Evolutionary conservation across 257 asterid species (phyloP).

Genomic region (Nicotiana knightiana): DNA sequence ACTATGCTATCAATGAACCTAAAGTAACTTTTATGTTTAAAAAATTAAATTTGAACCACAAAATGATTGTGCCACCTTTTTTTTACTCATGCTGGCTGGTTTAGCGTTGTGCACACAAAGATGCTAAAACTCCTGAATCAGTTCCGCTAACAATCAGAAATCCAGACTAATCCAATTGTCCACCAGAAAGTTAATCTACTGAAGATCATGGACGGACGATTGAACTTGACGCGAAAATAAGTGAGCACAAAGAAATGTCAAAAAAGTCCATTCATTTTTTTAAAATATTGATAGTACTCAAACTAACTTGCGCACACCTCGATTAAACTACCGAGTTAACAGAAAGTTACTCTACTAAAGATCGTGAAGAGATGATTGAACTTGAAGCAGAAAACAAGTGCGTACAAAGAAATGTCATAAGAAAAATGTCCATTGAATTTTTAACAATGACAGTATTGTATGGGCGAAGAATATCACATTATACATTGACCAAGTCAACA

Average conservation of each 20-base stretch:
- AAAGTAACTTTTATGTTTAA: neutral
- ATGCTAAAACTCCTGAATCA: neutral
- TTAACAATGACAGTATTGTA: neutral
- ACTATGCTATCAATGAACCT: neutral
- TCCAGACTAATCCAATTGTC: neutral
- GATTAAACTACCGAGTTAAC: neutral
- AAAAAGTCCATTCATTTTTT: neutral
- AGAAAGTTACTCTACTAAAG: neutral
- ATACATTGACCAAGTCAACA: too few relatives aligned
- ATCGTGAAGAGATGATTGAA: neutral
- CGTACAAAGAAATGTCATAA: neutral
- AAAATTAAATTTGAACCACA: neutral
- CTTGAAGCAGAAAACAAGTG: neutral
- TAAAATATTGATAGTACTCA: neutral
- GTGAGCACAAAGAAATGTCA: neutral
- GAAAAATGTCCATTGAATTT: neutral
- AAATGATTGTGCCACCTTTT: neutral
- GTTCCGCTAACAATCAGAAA: neutral
- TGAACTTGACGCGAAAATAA: neutral
- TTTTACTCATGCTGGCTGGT: neutral
- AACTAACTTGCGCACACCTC: neutral
- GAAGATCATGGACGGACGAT: neutral
- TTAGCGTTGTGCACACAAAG: neutral
- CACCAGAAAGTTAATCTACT: neutral
- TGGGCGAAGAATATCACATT: too few relatives aligned